Evolutionary conservation across 352 stramenopile genomes (phyloP), one percentile per base, ranked within the genome.

Genomic region (Phytophthora kernoviae): DNA sequence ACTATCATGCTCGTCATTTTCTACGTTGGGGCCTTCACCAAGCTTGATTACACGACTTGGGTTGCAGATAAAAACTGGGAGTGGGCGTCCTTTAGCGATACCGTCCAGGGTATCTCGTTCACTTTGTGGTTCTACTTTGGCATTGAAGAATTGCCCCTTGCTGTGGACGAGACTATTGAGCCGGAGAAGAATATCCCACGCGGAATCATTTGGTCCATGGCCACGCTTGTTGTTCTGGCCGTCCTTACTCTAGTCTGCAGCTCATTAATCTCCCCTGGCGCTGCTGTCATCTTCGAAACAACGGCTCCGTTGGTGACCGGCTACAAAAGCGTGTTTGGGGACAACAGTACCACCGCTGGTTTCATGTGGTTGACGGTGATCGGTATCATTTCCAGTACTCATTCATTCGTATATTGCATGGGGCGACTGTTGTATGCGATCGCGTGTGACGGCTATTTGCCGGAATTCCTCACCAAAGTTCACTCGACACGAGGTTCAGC

Each of bases 331-430:
- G 73, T 89, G 5, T 91, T 91, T 50, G 81, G 81, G 10, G 81
- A 89, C 67, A 88, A 80, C 50, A 64, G 51, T 40, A 83, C 63
- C 17, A 88, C 77, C 8, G 54, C 81, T 9, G 77, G 55, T 17
- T 91, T 91, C 62, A 86, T 73, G 54, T 91, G 81, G 81, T 57
- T 91, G 4, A 63, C 79, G 4, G 73, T 88, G 40, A 73, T 89
- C 45, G 79, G 77, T 1, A 47, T 91, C 20, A 79, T 89, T 26
- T 77, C 67, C 2, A 85, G 75, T 39, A 81, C 77, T 24, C 77
- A 91, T 56, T 88, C 81, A 44, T 91, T 88, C 68, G 78, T 91
- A 10, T 91, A 81, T 42, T 88, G 70, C 66, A 91, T 89, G 81
- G 74, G 72, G 15, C 69, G 69, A 1, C 30, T 89, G 50, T 54